These are phyloP conservation scores for Cercospora citrullina DNA, from an alignment of 2,329 filamentous ascomycete species.

Conservation along the genomic window DNA sequence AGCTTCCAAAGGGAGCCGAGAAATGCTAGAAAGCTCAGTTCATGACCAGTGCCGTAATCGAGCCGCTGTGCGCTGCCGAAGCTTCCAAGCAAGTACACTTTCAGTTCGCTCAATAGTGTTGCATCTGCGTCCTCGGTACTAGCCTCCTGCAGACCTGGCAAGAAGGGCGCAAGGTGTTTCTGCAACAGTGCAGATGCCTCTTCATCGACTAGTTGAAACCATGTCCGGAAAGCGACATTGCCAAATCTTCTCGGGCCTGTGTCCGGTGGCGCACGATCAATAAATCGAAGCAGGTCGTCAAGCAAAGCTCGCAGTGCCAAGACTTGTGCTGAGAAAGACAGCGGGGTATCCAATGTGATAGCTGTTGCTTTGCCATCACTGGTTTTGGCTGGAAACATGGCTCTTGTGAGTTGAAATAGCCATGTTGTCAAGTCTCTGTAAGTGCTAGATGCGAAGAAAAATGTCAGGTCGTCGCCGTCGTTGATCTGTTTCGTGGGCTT, in stretches of 20 bases:
- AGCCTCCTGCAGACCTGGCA: constrained; percentile 43
- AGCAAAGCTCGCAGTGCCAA: constrained; percentile 67
- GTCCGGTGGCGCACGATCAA: constrained; percentile 79
- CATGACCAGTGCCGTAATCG: constrained; percentile 95
- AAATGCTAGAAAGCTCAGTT: constrained; percentile 92
- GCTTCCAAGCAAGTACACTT: constrained; percentile 75
- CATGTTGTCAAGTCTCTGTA: constrained; percentile 88
- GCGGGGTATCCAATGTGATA: constrained; percentile 52
- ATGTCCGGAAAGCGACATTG: constrained; percentile 84
- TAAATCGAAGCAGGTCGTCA: constrained; percentile 61
- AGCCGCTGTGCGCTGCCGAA: constrained; percentile 88
- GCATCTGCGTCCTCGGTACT: constrained; percentile 28
- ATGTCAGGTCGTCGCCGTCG: constrained; percentile 75
- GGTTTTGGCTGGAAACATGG: constrained; percentile 71
- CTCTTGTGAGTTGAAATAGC: constrained; percentile 83
- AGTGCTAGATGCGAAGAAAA: constrained; percentile 76
- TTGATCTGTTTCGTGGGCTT: constrained; percentile 79
- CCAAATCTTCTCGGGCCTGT: constrained; percentile 86
- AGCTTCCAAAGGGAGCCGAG: constrained; percentile 89
- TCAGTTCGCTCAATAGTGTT: constrained; percentile 59
- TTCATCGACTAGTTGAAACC: constrained; percentile 70
- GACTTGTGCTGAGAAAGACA: constrained; percentile 52
- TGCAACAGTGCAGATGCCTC: constrained; percentile 54
- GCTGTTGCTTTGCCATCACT: constrained; percentile 35
- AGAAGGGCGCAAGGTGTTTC: constrained; percentile 18